phyloP scores from a whole-genome alignment of 495 filamentous ascomycete genomes.

The Aspergillus mulundensis region DNA sequence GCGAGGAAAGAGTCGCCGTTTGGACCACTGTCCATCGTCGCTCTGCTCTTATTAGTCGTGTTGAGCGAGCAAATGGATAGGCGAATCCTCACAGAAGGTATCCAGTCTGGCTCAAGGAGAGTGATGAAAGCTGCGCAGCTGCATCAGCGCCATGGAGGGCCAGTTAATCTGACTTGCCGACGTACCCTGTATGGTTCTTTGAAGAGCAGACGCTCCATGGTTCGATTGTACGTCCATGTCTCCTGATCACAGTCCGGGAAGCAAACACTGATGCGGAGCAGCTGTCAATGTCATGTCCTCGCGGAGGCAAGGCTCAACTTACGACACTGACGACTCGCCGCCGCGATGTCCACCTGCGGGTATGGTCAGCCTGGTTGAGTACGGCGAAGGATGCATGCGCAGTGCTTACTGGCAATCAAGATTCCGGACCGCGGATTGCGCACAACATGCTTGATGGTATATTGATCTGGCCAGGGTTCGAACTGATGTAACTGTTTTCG shows the following conservation, averaged over 20 bases:
- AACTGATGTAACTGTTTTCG: slow-evolving; percentile 32
- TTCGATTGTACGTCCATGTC: slow-evolving; percentile 34
- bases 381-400: neutral
- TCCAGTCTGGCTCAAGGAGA: slow-evolving; percentile 38
- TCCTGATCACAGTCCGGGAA: slow-evolving; percentile 34
- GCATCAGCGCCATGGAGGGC: slow-evolving; percentile 4
- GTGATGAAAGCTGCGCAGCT: slow-evolving; percentile 31
- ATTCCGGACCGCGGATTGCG: slow-evolving; percentile 34
- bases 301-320: slow-evolving; percentile 13
- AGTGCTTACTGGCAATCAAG: slow-evolving; percentile 35
- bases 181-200: slow-evolving; percentile 34
- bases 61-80: slow-evolving; percentile 1
- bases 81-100: slow-evolving; percentile 32
- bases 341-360: slow-evolving; percentile 30
- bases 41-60: slow-evolving; percentile 25
- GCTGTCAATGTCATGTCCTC: slow-evolving; percentile 1
- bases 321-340: slow-evolving; percentile 34
- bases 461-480: slow-evolving; percentile 30
- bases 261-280: slow-evolving; percentile 27
- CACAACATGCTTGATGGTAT: slow-evolving; percentile 32
- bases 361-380: slow-evolving; percentile 10
- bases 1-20: slow-evolving; percentile 34
- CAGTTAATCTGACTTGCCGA: neutral
- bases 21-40: slow-evolving; percentile 39
- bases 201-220: slow-evolving; percentile 36